These are phyloP conservation scores for Trichocomaceae sp. DNA, from an alignment of 2,329 filamentous ascomycete genomes.

Conservation along the genomic window DNA sequence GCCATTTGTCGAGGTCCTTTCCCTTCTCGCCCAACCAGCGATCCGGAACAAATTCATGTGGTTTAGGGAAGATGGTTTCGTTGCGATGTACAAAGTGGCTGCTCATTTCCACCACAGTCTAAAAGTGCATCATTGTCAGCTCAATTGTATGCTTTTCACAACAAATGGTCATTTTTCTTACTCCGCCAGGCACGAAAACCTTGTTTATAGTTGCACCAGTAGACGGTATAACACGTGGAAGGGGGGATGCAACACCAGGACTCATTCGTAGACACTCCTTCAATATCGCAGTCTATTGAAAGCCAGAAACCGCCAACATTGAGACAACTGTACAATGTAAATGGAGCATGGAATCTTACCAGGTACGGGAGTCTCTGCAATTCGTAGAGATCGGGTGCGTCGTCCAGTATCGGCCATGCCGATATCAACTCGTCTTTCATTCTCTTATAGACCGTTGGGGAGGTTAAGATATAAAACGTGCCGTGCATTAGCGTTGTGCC, in stretches of 20 bases:
- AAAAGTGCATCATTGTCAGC: neutral
- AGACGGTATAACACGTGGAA: slow-evolving; percentile 23
- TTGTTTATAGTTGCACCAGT: slow-evolving; percentile 18
- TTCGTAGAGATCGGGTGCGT: slow-evolving; percentile 11
- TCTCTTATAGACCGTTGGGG: slow-evolving; percentile 16
- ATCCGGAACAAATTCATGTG: slow-evolving; percentile 35
- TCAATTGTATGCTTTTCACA: neutral
- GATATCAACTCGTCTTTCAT: slow-evolving; percentile 19
- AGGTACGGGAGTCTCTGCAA: slow-evolving; percentile 32
- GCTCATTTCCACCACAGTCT: slow-evolving; percentile 25
- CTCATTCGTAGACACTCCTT: slow-evolving; percentile 36
- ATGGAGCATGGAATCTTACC: slow-evolving; percentile 3
- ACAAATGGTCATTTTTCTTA: slow-evolving; percentile 10
- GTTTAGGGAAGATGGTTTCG: slow-evolving; percentile 29
- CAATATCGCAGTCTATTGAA: slow-evolving; percentile 27
- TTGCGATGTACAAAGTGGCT: slow-evolving; percentile 21
- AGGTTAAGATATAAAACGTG: slow-evolving; percentile 27
- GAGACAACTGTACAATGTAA: too few relatives aligned
- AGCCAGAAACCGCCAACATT: too few relatives aligned
- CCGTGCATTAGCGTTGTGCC: slow-evolving; percentile 32
- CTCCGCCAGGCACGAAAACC: slow-evolving; percentile 18
- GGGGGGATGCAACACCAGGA: slow-evolving; percentile 21
- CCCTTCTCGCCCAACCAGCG: slow-evolving; percentile 31
- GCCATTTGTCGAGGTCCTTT: slow-evolving; percentile 26
- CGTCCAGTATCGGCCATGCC: slow-evolving; percentile 18